Evolutionary conservation across 2,329 filamentous ascomycete species (phyloP), one percentile per base, ranked within the genome.

Genomic region (Trichoderma brevicompactum): DNA sequence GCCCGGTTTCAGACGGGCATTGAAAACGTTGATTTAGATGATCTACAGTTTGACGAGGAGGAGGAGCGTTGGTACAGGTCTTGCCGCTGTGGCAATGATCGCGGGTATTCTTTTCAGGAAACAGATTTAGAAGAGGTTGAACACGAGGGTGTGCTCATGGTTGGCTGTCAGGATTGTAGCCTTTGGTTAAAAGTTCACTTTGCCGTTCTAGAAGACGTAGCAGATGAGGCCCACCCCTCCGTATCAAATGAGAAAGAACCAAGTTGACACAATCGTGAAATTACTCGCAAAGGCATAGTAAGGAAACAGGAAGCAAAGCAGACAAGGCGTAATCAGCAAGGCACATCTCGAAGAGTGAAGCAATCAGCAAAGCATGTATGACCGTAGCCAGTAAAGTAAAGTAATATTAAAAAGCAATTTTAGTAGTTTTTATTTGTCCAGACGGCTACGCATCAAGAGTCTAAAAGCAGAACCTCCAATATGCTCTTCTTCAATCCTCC

Each of bases 141-240:
- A 52, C 83, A 85, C 58, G 79, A 84, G 68, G 84, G 87, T 8
- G 85, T 88, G 72, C 74, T 90, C 53, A 80, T 89, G 74, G 87
- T 90, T 46, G 87, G 85, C 10, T 90, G 88, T 71, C 79, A 81
- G 64, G 87, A 89, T 70, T 90, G 88, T 69, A 90, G 87, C 72
- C 77, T 90, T 52, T 90, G 87, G 87, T 74, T 90, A 59, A 82
- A 83, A 64, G 86, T 90, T 43, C 81, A 87, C 58, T 90, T 89
- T 78, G 85, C 84, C 8, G 80, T 87, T 13, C 75, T 86, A 34
- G 82, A 77, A 32, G 76, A 74, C 10, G 75, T 73, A 7, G 66
- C 69, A 40, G 82, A 77, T 36, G 76, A 74, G 9, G 74, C 72
- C 4, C 65, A 69, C 19, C 3, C 9, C 1, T 40, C 50, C 7